These are phyloP conservation scores for Leishmania gerbilli DNA, from an alignment of 208 protist genomes.

Conservation along the genomic window DNA sequence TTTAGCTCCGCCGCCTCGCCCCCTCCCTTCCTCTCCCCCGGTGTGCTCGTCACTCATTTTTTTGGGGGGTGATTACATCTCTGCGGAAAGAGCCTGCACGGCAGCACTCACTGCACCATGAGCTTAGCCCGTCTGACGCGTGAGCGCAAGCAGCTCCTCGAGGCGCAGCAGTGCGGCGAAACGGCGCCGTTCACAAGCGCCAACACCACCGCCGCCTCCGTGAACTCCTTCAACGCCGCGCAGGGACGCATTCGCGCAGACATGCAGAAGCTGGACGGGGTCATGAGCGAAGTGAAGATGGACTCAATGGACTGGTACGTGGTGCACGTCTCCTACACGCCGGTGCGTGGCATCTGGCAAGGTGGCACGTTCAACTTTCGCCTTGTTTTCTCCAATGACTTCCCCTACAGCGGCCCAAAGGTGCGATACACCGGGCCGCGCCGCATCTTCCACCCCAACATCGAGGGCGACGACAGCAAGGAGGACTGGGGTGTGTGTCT, in stretches of 20 bases:
- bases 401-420: constrained; percentile 81
- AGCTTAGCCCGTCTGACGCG: constrained; percentile 37
- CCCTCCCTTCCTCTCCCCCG: background rate
- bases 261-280: constrained; percentile 60
- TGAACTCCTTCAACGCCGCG: constrained; percentile 36
- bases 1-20: background rate
- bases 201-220: constrained; percentile 31
- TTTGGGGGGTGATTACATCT: background rate
- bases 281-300: constrained; percentile 48
- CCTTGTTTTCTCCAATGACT: constrained; percentile 69
- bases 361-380: constrained; percentile 75
- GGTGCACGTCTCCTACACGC: constrained; percentile 52
- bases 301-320: constrained; percentile 48
- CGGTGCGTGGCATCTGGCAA: constrained; percentile 53
- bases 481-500: constrained; percentile 86
- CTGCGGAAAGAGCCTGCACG: background rate
- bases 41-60: background rate
- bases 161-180: constrained; percentile 15
- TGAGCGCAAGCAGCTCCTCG: constrained; percentile 36
- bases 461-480: constrained; percentile 75
- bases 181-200: constrained; percentile 10
- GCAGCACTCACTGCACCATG: constrained; percentile 15
- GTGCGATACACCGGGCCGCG: constrained; percentile 73
- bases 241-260: constrained; percentile 60
- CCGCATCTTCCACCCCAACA: constrained; percentile 90